Base-by-base conservation (phyloP, 2,329 filamentous ascomycete species). In the Cryphonectria carpinicola region DNA sequence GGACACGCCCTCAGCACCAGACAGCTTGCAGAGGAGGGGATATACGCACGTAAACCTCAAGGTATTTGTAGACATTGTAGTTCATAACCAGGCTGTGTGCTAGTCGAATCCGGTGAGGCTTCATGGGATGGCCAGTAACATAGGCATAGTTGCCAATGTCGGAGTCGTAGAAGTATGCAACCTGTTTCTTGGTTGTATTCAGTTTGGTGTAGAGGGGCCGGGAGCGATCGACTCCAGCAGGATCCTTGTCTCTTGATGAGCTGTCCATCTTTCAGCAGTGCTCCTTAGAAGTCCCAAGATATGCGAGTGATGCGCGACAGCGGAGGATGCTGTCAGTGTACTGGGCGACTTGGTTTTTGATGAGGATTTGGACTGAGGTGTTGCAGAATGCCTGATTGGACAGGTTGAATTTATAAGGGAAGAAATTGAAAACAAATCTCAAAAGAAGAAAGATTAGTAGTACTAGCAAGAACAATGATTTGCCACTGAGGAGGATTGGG, bases 91-190 rank as follows among this genome's bases (percentile, higher is more conserved):
- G 87, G 78, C 97, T 96, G 81, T 99, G 97, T 65, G 96, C 97
- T 75, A 99, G 84, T 28, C 95, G 94, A 77, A 99, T 91, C 32
- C 96, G 92, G 88, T 97, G 97, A 73, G 96, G 96, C 82, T 99
- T 99, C 96, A 99, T 99, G 58, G 96, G 96, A 84, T 99, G 96
- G 28, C 94, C 94, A 73, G 94, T 94, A 70, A 97, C 94, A 79
- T 98, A 98, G 80, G 95, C 95, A 85, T 98, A 98, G 82, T 98
- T 98, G 74, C 95, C 95, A 79, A 98, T 96, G 83, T 98, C 95
- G 3, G 93, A 97, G 80, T 98, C 95, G 87, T 98, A 98, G 82
- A 98, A 98, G 84, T 98, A 98, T 69, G 95, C 95, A 71, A 98
- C 93, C 79, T 95, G 94, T 83, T 96, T 97, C 77, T 81, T 81